A percentile compares a stretch with the other conserved stretches of the same genome.
phyloP scores from a whole-genome alignment of 352 stramenopile genomes.

The Pythium grandisporangium region DNA sequence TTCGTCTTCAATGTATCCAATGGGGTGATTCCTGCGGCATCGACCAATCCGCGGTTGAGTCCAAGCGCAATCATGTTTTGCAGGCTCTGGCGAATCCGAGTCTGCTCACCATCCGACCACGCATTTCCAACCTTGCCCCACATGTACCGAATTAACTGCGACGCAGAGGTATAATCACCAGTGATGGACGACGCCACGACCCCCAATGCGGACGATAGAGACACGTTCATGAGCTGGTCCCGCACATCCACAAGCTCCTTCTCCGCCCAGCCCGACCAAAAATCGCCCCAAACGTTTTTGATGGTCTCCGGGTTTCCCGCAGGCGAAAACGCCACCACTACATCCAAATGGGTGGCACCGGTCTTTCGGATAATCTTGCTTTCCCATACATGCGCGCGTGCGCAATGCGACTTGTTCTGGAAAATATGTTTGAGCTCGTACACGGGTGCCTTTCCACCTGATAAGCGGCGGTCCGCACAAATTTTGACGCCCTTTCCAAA shows the following conservation, averaged over 20 bases:
- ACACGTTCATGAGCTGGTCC: constrained; percentile 68
- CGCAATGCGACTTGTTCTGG: constrained; percentile 77
- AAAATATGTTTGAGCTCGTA: constrained; percentile 85
- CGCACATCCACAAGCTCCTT: constrained; percentile 77
- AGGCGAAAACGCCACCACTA: constrained; percentile 75
- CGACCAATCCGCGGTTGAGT: constrained; percentile 65
- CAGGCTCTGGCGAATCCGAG: constrained; percentile 74
- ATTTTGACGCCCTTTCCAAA: constrained; percentile 76
- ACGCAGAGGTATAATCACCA: constrained; percentile 67
- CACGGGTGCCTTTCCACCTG: constrained; percentile 32
- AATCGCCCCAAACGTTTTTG: constrained; percentile 74
- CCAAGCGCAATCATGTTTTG: constrained; percentile 82
- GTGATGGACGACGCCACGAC: constrained; percentile 75
- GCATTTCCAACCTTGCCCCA: constrained; percentile 74
- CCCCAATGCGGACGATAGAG: constrained; percentile 59
- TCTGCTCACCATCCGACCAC: constrained; percentile 80
- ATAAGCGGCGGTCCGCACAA: constrained; percentile 39
- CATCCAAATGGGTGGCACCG: constrained; percentile 30
- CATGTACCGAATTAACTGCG: constrained; percentile 71
- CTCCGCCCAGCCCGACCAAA: constrained; percentile 82
- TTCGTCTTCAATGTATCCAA: constrained; percentile 70
- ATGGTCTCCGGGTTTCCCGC: constrained; percentile 77
- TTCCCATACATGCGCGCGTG: constrained; percentile 72
- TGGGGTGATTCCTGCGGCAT: constrained; percentile 47
- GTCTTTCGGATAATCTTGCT: constrained; percentile 30